Evolutionary conservation across 2,329 filamentous ascomycete species (phyloP).

Genomic region (Fusarium avenaceum): DNA sequence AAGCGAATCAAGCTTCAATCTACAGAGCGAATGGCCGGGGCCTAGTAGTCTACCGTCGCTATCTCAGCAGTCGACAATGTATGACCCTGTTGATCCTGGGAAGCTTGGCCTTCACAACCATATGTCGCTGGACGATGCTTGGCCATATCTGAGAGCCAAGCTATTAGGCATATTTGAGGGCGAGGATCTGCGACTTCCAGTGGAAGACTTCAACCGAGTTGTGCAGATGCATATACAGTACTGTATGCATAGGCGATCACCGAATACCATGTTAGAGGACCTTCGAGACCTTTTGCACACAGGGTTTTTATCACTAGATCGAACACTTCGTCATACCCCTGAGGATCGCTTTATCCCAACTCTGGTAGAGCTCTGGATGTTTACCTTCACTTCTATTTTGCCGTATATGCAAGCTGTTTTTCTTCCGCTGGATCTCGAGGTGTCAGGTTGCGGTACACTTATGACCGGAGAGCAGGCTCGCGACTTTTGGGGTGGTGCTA

Average conservation of each 20-base stretch:
- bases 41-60: slow-evolving; percentile 65
- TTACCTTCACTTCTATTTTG: slow-evolving; percentile 89
- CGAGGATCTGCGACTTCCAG: slow-evolving; percentile 81
- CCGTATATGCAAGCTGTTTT: slow-evolving; percentile 98
- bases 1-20: slow-evolving; percentile 62
- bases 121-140: slow-evolving; percentile 82
- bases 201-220: slow-evolving; percentile 86
- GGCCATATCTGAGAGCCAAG: slow-evolving; percentile 83
- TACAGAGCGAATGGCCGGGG: slow-evolving; percentile 65
- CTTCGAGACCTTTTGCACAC: slow-evolving; percentile 80
- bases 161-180: slow-evolving; percentile 84
- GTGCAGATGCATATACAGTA: slow-evolving; percentile 84
- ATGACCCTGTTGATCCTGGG: slow-evolving; percentile 67
- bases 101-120: slow-evolving; percentile 74
- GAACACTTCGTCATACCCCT: slow-evolving; percentile 80
- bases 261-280: slow-evolving; percentile 80
- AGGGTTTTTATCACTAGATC: slow-evolving; percentile 88
- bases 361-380: slow-evolving; percentile 93
- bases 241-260: slow-evolving; percentile 79
- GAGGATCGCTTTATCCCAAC: slow-evolving; percentile 92
- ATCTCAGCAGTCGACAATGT: slow-evolving; percentile 60
- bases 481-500: slow-evolving; percentile 89
- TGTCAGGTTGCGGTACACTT: slow-evolving; percentile 84
- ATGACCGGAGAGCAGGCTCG: slow-evolving; percentile 83
- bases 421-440: slow-evolving; percentile 91